A percentile compares a stretch with the other conserved stretches of the same genome.
phyloP scores from a whole-genome alignment of 2,329 filamentous ascomycete genomes.

The Aspergillus neotritici region DNA sequence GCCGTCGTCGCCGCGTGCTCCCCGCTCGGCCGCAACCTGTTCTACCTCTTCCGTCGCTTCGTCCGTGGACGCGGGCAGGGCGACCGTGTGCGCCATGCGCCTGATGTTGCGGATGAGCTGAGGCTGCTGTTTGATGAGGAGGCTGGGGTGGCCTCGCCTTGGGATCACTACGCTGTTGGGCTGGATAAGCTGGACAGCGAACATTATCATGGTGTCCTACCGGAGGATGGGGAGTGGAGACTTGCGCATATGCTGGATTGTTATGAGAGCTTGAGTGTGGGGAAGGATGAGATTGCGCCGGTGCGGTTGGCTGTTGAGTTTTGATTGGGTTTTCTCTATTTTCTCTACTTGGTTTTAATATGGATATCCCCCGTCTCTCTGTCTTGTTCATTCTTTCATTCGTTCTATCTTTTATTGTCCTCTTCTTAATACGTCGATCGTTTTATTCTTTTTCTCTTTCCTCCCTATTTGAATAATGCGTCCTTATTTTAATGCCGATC shows the following conservation, averaged over 20 bases:
- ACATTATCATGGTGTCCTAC: conserved; percentile 24
- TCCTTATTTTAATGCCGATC: too few species aligned
- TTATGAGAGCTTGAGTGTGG: conserved; percentile 35
- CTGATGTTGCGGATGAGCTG: conserved; percentile 24
- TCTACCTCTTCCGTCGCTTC: conserved; percentile 33
- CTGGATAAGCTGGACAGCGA: conserved; percentile 31
- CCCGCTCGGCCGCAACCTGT: conserved; percentile 28
- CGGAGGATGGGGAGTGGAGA: conserved; percentile 8
- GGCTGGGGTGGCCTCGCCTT: conserved; percentile 12
- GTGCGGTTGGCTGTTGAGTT: conserved; percentile 12
- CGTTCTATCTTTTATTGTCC: not conserved
- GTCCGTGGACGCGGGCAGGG: conserved; percentile 29
- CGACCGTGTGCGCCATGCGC: conserved; percentile 19
- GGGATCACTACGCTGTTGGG: conserved; percentile 30
- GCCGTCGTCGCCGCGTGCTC: conserved; percentile 31
- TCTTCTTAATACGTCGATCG: too few species aligned
- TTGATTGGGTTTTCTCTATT: not conserved
- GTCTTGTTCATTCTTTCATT: not conserved
- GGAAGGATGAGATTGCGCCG: conserved; percentile 27
- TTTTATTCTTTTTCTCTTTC: too few species aligned
- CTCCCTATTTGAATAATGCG: too few species aligned
- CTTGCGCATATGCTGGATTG: conserved; percentile 36
- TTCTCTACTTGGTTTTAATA: not conserved
- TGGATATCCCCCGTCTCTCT: not conserved
- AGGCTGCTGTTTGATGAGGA: conserved; percentile 30